These are phyloP conservation scores for Lactarius indigo DNA, from an alignment of 768 basidiomycete species.

Conservation along the genomic window DNA sequence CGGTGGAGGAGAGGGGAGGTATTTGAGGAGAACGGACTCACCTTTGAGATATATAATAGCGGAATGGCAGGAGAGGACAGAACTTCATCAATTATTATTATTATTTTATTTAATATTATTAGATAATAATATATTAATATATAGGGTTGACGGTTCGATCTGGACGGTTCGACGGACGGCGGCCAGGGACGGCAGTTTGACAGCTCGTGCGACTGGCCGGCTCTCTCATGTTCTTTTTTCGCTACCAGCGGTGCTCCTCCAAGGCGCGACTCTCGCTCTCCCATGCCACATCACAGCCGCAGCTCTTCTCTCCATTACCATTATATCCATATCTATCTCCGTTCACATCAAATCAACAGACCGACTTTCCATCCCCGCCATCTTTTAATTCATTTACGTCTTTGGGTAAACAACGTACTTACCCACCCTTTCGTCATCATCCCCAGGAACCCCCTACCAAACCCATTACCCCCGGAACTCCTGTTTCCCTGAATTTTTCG, in stretches of 20 bases:
- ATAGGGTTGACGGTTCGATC: conserved; percentile 1
- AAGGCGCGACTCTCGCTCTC: conserved; percentile 23
- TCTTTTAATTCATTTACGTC: conserved; percentile 23
- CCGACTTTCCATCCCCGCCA: conserved; percentile 22
- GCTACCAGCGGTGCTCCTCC: conserved; percentile 18
- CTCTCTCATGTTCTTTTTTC: conserved; percentile 23
- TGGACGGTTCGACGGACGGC: conserved; percentile 14
- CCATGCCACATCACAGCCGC: conserved; percentile 26
- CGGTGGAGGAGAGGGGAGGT: conserved; percentile 12
- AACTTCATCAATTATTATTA: neutral
- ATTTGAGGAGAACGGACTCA: conserved; percentile 23
- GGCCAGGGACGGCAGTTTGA: conserved; percentile 24
- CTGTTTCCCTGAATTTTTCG: conserved; percentile 15
- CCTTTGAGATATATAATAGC: conserved; percentile 10
- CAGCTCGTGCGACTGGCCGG: conserved; percentile 26
- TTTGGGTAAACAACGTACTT: conserved; percentile 24
- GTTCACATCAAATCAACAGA: conserved; percentile 24
- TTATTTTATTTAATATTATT: neutral
- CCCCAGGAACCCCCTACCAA: conserved; percentile 22
- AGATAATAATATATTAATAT: neutral
- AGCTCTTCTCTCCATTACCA: conserved; percentile 16
- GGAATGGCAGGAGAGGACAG: neutral
- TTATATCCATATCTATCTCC: conserved; percentile 25
- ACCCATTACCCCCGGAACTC: conserved; percentile 23
- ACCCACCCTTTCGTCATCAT: conserved; percentile 20